A percentile compares a stretch with the other conserved stretches of the same genome.
These are phyloP conservation scores for Yamadazyma paraphyllophila DNA, from an alignment of 805 yeast species.

Conservation along the genomic window DNA sequence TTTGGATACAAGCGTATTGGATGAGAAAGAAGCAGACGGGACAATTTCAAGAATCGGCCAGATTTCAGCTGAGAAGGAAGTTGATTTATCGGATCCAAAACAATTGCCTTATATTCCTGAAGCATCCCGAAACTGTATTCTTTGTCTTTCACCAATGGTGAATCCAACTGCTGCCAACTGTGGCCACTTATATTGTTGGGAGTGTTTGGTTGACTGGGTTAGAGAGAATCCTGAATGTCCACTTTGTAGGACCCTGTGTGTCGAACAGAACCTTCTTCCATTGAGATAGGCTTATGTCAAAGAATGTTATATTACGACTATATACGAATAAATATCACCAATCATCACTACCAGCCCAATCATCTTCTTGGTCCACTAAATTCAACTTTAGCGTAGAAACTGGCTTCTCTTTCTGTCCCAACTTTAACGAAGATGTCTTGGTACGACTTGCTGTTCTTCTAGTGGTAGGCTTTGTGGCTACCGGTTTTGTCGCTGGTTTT, in stretches of 20 bases:
- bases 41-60: slow-evolving; percentile 8
- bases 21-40: slow-evolving; percentile 12
- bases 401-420: slow-evolving; percentile 19
- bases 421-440: slow-evolving; percentile 20
- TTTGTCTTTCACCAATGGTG: slow-evolving; percentile 76
- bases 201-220: slow-evolving; percentile 85
- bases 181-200: slow-evolving; percentile 95
- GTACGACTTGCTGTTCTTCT: slow-evolving; percentile 1
- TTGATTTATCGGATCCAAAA: slow-evolving; percentile 54
- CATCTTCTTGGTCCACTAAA: slow-evolving; percentile 25
- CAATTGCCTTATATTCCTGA: slow-evolving; percentile 68
- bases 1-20: slow-evolving; percentile 6
- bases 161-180: slow-evolving; percentile 86
- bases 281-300: slow-evolving; percentile 30
- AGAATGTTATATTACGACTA: background rate
- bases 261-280: slow-evolving; percentile 62
- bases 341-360: slow-evolving; percentile 28
- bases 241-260: slow-evolving; percentile 71
- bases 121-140: slow-evolving; percentile 71
- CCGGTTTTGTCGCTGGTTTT: background rate
- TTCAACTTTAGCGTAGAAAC: slow-evolving; percentile 27
- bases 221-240: slow-evolving; percentile 89
- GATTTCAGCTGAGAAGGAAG: slow-evolving; percentile 2
- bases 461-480: slow-evolving; percentile 2
- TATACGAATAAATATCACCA: slow-evolving; percentile 13